phyloP scores from a whole-genome alignment of 371 early-diverging fungal genomes.

The Syncephalastrum sp. region DNA sequence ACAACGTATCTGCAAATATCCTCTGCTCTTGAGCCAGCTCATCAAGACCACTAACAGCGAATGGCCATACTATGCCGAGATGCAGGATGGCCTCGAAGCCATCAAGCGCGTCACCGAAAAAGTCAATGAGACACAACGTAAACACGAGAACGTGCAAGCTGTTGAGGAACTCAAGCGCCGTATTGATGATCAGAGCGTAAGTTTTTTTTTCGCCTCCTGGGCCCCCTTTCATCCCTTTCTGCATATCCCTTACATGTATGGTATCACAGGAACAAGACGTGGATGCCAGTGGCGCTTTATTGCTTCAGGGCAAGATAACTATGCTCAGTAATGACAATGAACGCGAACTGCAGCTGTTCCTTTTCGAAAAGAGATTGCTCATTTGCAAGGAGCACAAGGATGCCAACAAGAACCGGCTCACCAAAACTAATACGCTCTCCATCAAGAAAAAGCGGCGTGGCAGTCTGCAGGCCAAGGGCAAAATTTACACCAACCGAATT shows the following conservation, averaged over 20 bases:
- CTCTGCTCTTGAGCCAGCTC: constrained; percentile 83
- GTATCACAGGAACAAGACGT: constrained; percentile 14
- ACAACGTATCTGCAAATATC: constrained; percentile 97
- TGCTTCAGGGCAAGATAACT: constrained; percentile 79
- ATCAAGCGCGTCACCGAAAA: constrained; percentile 86
- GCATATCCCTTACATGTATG: neutral
- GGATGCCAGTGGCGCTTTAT: constrained; percentile 76
- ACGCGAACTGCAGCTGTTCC: constrained; percentile 74
- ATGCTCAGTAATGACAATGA: constrained; percentile 77
- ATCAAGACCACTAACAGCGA: constrained; percentile 71
- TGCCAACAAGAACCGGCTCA: constrained; percentile 40
- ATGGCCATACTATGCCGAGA: constrained; percentile 72
- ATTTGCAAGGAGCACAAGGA: constrained; percentile 80
- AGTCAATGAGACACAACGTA: constrained; percentile 90
- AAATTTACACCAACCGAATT: constrained; percentile 52
- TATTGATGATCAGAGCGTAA: constrained; percentile 53
- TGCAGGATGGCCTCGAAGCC: constrained; percentile 74
- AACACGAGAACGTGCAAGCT: constrained; percentile 78
- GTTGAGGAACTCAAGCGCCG: constrained; percentile 75
- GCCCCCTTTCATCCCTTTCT: neutral
- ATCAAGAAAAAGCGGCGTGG: constrained; percentile 44
- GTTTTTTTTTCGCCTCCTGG: neutral
- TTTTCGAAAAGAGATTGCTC: constrained; percentile 87
- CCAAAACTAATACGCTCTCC: constrained; percentile 37
- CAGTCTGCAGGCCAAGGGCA: constrained; percentile 77